Evolutionary conservation across 768 basidiomycete genomes (phyloP).

Genomic region (Pholiota conissans): DNA sequence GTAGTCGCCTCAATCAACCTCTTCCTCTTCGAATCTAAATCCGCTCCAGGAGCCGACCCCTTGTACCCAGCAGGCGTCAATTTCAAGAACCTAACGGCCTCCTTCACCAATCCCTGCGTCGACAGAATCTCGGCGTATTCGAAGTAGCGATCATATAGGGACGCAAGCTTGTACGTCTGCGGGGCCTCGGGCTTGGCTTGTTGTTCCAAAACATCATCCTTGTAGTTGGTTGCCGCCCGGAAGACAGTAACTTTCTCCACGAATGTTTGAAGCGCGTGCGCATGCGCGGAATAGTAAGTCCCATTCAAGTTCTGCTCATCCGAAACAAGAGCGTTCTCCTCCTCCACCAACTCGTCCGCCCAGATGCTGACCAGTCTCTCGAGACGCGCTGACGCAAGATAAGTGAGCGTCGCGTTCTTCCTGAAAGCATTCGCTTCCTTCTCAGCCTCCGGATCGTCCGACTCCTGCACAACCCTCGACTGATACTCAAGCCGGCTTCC

Average conservation of each 20-base stretch:
- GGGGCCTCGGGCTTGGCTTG: slow-evolving; percentile 39
- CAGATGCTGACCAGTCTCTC: slow-evolving; percentile 91
- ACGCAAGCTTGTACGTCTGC: slow-evolving; percentile 79
- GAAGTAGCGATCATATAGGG: slow-evolving; percentile 89
- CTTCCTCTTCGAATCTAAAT: slow-evolving; percentile 37
- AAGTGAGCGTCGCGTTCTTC: slow-evolving; percentile 90
- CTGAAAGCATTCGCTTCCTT: slow-evolving; percentile 53
- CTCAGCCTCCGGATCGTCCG: slow-evolving; percentile 42
- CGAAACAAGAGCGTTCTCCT: slow-evolving; percentile 58
- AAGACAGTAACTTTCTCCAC: slow-evolving; percentile 97
- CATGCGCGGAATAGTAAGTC: slow-evolving; percentile 77
- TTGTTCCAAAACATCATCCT: slow-evolving; percentile 65
- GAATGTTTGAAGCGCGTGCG: slow-evolving; percentile 86
- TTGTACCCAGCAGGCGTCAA: slow-evolving; percentile 80
- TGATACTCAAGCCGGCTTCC: slow-evolving; percentile 90
- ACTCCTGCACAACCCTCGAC: slow-evolving; percentile 56
- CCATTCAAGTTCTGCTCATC: slow-evolving; percentile 40
- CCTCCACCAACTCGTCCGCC: slow-evolving; percentile 87
- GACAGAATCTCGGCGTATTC: slow-evolving; percentile 95
- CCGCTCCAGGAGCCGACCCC: slow-evolving; percentile 45
- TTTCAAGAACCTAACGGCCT: slow-evolving; percentile 78
- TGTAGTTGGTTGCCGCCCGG: slow-evolving; percentile 80
- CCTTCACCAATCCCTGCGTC: slow-evolving; percentile 83
- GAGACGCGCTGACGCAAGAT: slow-evolving; percentile 86
- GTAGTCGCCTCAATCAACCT: slow-evolving; percentile 37